Evolutionary conservation across 2,329 filamentous ascomycete genomes (phyloP).

Genomic region (Fusarium tjaetaba): DNA sequence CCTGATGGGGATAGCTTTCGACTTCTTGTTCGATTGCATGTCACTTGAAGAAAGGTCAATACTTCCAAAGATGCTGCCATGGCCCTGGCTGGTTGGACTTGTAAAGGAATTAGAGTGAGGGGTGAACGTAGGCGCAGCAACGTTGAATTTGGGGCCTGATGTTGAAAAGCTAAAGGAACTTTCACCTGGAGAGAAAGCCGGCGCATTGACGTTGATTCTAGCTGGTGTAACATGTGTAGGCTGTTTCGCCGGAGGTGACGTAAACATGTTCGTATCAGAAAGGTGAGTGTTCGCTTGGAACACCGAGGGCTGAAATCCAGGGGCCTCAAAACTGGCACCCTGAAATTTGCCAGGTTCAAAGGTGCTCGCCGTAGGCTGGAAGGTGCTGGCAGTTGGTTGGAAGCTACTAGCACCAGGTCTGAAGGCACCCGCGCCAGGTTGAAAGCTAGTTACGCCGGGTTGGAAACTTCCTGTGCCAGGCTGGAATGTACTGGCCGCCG

Average conservation of each 20-base stretch:
- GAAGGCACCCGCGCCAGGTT: conserved; percentile 3
- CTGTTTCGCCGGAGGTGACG: conserved; percentile 26
- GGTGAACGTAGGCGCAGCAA: conserved; percentile 80
- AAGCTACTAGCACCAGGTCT: conserved; percentile 47
- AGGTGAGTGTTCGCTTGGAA: conserved; percentile 52
- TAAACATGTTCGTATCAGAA: conserved; percentile 28
- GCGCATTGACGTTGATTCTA: conserved; percentile 75
- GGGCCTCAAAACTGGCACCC: conserved; percentile 13
- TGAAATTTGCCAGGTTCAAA: conserved; percentile 25
- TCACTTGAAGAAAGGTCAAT: conserved; percentile 72
- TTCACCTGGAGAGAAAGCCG: conserved; percentile 75
- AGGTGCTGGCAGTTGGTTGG: conserved; percentile 52
- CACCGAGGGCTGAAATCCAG: conserved; percentile 56
- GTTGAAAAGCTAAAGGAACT: conserved; percentile 75
- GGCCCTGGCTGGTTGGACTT: conserved; percentile 53
- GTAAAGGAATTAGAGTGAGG: conserved; percentile 64
- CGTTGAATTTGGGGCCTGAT: conserved; percentile 74
- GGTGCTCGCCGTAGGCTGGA: conserved; percentile 9
- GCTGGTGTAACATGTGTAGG: conserved; percentile 41
- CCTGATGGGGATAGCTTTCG: conserved; percentile 86
- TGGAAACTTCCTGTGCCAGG: conserved; percentile 12
- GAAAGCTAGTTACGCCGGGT: conserved; percentile 10
- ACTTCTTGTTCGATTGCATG: conserved; percentile 74
- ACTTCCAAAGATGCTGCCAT: conserved; percentile 73
- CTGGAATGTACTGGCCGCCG: conserved; percentile 37